Evolutionary conservation across 108 stramenopile species (phyloP).

Genomic region (Skeletonema marinoi): DNA sequence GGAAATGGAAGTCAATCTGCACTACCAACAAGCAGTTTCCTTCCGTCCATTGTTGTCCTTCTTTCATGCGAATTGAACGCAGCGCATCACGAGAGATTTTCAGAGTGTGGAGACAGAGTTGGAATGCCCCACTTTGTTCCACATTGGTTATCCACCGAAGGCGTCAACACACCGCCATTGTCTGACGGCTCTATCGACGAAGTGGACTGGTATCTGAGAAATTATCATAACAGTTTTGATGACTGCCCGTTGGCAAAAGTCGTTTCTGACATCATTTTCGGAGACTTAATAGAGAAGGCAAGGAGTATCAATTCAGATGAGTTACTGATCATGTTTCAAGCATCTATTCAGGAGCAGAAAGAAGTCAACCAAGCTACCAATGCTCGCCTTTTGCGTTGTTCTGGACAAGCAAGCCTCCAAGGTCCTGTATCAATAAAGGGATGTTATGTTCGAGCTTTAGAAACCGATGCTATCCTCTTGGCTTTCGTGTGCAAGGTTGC

Average conservation of each 20-base stretch:
- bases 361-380: conserved; percentile 2
- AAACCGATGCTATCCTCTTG: conserved; percentile 17
- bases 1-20: background rate
- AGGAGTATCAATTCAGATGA: conserved; percentile 7
- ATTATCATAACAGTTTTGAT: conserved; percentile 10
- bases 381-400: conserved; percentile 7
- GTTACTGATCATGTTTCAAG: conserved; percentile 16
- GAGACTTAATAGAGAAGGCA: conserved; percentile 1
- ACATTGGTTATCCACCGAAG: conserved; percentile 1
- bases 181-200: conserved; percentile 4
- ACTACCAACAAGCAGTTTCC: background rate
- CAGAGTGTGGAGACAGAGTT: conserved; percentile 4
- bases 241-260: conserved; percentile 21
- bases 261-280: conserved; percentile 16
- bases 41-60: background rate
- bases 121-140: conserved; percentile 27
- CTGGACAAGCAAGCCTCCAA: background rate
- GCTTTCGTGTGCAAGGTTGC: conserved; percentile 20
- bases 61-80: background rate
- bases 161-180: background rate
- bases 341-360: conserved; percentile 12
- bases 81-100: background rate
- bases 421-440: conserved; percentile 4
- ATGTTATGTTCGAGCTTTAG: conserved; percentile 12
- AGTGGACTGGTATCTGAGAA: conserved; percentile 6